phyloP scores from a whole-genome alignment of 1,284 basidiomycete genomes.

The Heterobasidion annosum region DNA sequence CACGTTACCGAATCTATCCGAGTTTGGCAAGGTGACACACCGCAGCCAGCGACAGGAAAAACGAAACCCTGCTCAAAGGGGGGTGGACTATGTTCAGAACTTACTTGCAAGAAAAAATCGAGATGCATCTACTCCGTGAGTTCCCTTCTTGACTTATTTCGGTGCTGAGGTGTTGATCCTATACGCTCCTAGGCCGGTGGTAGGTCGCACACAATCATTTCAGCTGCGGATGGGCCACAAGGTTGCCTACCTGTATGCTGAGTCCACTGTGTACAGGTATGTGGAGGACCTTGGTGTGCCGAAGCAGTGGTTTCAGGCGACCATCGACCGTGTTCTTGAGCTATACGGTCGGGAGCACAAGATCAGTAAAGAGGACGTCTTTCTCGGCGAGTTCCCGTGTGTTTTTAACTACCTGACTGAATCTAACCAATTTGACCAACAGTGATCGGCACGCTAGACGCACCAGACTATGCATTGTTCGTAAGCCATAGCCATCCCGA shows the following conservation, averaged over 20 bases:
- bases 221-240: constrained; percentile 56
- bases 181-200: constrained; percentile 26
- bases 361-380: constrained; percentile 62
- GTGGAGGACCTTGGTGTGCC: constrained; percentile 51
- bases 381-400: constrained; percentile 39
- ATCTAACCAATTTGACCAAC: constrained; percentile 1
- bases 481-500: constrained; percentile 63
- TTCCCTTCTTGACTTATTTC: constrained; percentile 3
- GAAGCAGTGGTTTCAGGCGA: constrained; percentile 63
- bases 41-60: constrained; percentile 40
- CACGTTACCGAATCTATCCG: constrained; percentile 39
- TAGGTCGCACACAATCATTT: constrained; percentile 48
- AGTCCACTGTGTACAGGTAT: constrained; percentile 60
- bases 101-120: constrained; percentile 34
- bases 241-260: constrained; percentile 55
- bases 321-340: constrained; percentile 55
- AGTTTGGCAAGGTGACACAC: constrained; percentile 43
- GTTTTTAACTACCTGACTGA: not conserved
- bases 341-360: constrained; percentile 43
- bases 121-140: constrained; percentile 17
- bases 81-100: constrained; percentile 47
- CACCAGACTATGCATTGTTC: constrained; percentile 59
- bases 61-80: constrained; percentile 42
- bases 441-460: constrained; percentile 67
- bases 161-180: constrained; percentile 6